Base-by-base conservation (phyloP, 495 filamentous ascomycete species). In the Acidomyces sp. region DNA sequence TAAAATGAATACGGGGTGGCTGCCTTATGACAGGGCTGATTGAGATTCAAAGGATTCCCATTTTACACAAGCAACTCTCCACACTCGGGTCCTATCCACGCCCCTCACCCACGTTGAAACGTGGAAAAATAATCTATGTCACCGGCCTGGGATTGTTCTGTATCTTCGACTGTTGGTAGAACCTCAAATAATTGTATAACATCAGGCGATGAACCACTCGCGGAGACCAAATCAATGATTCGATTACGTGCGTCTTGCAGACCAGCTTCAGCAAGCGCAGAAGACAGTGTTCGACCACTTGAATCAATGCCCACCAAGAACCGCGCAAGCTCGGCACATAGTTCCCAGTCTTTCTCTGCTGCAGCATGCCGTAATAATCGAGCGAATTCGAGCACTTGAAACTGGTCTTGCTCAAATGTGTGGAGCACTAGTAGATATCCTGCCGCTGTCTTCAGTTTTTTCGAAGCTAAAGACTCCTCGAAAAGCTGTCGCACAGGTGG, bases 401-500 rank as follows among this genome's bases (percentile, higher is more conserved):
- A 38, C 71, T 77, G 6, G 73, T 70, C 40, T 7, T 32, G 12
- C 9, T 43, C 34, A 41, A 96, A 81, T 0, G 84, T 88, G 56
- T 99, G 90, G 22, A 99, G 65, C 22, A 99, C 81, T n/a, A 99
- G 69, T 15, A 99, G 69, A 55, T 96, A 99, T 0, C 92, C 92
- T 18, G 86, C 92, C 4, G 92, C 92, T 4, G 90, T 96, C 62
- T 95, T 95, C 38, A 96, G 69, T n/a, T 74, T 75, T 6, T 81
- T 82, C 15, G 80, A 72, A 45, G 77, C 74, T 16, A 99, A 66
- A 1, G 85, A 82, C 58, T 92, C 82, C 58, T 96, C 90, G 39
- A 96, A 99, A 0, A 96, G 70, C 42, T 84, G 79, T 45, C 85
- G 78, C 5, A 90, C 85, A 2, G 86, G 80, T 3, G 92, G 90